Conservation (phyloP, 108 stramenopile genomes). For the Conticribra guillardii region DNA sequence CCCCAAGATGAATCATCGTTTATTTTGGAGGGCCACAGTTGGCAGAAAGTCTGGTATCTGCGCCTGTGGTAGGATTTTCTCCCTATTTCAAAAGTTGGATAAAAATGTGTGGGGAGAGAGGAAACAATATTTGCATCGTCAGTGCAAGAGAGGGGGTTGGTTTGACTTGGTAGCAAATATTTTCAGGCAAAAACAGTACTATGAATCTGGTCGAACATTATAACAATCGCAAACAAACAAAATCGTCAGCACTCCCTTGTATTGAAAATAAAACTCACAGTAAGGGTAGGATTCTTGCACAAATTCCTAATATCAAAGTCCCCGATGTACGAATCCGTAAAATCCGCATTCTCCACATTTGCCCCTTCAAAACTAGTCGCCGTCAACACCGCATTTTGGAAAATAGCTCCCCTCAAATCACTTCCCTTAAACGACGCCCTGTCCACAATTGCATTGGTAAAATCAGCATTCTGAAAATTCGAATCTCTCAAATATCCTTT, state of each 20-base stretch:
- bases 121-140: background rate
- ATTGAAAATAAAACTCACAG: slow-evolving; percentile 7
- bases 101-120: background rate
- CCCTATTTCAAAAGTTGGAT: slow-evolving; percentile 54
- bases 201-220: background rate
- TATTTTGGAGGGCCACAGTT: slow-evolving; percentile 19
- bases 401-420: slow-evolving; percentile 80
- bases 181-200: background rate
- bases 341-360: slow-evolving; percentile 92
- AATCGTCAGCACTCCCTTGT: background rate
- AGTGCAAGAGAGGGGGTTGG: background rate
- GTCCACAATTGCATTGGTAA: slow-evolving; percentile 96
- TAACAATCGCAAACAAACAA: background rate
- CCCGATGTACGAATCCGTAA: slow-evolving; percentile 90
- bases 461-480: slow-evolving; percentile 93
- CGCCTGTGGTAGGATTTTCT: slow-evolving; percentile 88
- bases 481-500: slow-evolving; percentile 88
- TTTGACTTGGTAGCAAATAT: background rate
- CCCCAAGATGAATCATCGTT: no score
- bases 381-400: slow-evolving; percentile 93
- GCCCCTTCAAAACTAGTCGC: slow-evolving; percentile 92
- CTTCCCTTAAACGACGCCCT: slow-evolving; percentile 88
- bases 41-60: slow-evolving; percentile 67
- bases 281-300: slow-evolving; percentile 96
- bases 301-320: slow-evolving; percentile 89